Base-by-base conservation (phyloP, 352 stramenopile genomes). In the Phytophthora europaea region DNA sequence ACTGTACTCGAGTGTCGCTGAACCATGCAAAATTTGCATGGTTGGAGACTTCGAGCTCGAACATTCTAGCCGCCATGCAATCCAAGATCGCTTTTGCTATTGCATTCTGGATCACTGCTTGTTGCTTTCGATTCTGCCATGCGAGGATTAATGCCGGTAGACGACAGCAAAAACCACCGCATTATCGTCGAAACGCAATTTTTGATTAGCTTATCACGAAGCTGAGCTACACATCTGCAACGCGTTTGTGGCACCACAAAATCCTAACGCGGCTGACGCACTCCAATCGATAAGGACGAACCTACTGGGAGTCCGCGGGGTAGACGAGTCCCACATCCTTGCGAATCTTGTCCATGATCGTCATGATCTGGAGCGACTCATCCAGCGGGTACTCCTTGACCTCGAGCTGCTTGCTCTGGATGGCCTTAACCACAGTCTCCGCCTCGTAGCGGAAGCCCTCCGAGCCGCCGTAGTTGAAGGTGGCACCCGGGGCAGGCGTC, bases 401-500 rank as follows among this genome's bases (percentile, higher is more conserved):
- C 65, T 95, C 78, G 6, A 62, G 77, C 22, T 85, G 61, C 56
- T 85, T 76, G 47, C 71, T 72, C 70, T 80, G 65, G 47, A 97
- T 88, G 4, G 84, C 84, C 23, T 84, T 65, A 1, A 77, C 80
- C 10, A 95, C 87, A 2, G 87, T 83, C 59, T 86, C 79, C 3
- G 79, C 87, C 74, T 97, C 89, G 70, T 94, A 95, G 18, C 75
- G 62, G 52, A 97, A 94, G 10, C 88, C 84, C 20, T 78, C 71
- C 26, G 82, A 92, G 38, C 88, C 87, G 18, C 75, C 84, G 38
- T 75, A 70, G 40, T 69, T 63, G 71, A 93, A 94, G 64, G 90
- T 88, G 40, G 68, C 64, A 2, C 72, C 67, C 18, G 85, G 20
- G 5, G 79, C 76, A 3, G 76, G 65, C 12, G 72, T 59, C 6